Conservation (phyloP, 257 asterid species). For the Eustoma russellianum region DNA sequence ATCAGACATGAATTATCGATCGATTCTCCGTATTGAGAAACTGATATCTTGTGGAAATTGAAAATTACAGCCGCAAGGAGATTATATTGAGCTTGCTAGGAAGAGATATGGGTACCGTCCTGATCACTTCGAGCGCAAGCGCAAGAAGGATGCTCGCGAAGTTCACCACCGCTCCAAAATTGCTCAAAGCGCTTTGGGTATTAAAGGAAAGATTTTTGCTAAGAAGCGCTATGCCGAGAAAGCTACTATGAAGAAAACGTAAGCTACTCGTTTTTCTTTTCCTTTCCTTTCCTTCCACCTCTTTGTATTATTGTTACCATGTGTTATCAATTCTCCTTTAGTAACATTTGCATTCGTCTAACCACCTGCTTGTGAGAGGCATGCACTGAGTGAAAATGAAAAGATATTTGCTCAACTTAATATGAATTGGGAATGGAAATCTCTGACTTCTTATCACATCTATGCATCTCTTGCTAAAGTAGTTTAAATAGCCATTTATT, state of each 20-base stretch:
- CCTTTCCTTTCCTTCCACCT: background rate
- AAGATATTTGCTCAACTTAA: too few species aligned
- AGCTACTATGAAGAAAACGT: constrained; percentile 94
- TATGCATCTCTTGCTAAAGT: too few species aligned
- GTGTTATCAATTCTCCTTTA: too few species aligned
- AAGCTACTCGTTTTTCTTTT: constrained; percentile 12
- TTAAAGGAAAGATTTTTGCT: constrained; percentile 81
- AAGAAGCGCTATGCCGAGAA: constrained; percentile 89
- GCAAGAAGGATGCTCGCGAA: constrained; percentile 97
- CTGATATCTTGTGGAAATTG: background rate
- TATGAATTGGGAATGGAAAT: too few species aligned
- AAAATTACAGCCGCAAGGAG: constrained; percentile 87
- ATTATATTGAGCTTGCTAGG: constrained; percentile 76
- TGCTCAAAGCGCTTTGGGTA: constrained; percentile 82
- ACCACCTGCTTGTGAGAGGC: too few species aligned
- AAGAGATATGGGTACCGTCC: constrained; percentile 87
- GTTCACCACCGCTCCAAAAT: constrained; percentile 74
- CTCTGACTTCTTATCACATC: too few species aligned
- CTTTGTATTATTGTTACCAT: too few species aligned
- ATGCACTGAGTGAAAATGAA: too few species aligned
- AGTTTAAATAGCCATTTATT: too few species aligned
- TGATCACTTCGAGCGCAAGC: constrained; percentile 83
- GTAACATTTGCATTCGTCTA: too few species aligned
- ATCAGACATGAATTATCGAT: too few species aligned
- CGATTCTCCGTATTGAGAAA: too few species aligned